Evolutionary conservation across 129 eudicot species (phyloP), one percentile per base, ranked within the genome.

Genomic region (Artemisia annua): DNA sequence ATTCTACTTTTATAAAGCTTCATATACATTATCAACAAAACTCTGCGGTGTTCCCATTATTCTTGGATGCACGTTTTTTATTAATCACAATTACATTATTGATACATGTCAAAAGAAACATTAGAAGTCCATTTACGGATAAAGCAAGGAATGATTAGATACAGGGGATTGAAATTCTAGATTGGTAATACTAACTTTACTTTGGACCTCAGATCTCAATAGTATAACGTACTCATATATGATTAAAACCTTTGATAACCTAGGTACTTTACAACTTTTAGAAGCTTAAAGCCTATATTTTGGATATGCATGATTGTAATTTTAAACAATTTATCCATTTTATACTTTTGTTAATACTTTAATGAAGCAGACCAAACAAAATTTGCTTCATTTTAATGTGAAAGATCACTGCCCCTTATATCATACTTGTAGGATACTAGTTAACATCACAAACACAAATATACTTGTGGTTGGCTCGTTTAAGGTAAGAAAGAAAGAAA

Each of bases 141-240:
- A 66, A 52, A 76, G 67, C 35, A 22, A 75, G 15, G 55, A 57
- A 56, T 55, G 73, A 75, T 66, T 66, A 24, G 60, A 66, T 64
- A 54, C 70, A 49, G 32, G 63, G 7, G n/a, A 3, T 73, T 49
- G 52, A 64, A 63, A 64, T 39, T 65, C 56, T 26, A 26, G 30
- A 4, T 26, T 28, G 32, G 32, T 28, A 28, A 28, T 28, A 66
- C 53, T 48, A 63, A 18, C 62, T 56, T 52, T 10, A 54, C 63
- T 39, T 52, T 64, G 12, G 65, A 65, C 56, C n/a, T n/a, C n/a
- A n/a, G n/a, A n/a, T n/a, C 62, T 43, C 43, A 22, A 51, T 63
- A 32, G 52, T 7, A 73, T 63, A 49, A 73, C 30, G 53, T n/a
- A 18, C 70, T 32, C 72, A 52, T 39, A 54, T 17, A 62, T 63